A percentile compares a stretch with the other conserved stretches of the same genome.
Conservation (phyloP, 768 basidiomycete genomes). For the Trametes elegans region DNA sequence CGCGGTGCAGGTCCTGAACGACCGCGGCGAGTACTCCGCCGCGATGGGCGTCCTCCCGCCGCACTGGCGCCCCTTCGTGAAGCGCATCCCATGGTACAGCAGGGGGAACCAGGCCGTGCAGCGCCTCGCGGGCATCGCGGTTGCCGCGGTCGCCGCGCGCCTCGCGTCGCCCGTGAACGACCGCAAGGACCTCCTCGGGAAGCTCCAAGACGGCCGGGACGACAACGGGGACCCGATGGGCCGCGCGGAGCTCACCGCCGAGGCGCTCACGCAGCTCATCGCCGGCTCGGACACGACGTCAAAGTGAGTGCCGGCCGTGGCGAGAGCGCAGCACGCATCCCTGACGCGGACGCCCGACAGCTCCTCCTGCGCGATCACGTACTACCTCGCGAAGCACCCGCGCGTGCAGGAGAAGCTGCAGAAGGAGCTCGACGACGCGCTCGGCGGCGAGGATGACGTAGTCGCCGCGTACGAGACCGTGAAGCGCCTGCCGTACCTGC, state of each 20-base stretch:
- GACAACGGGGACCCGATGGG: conserved; percentile 81
- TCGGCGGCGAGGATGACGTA: conserved; percentile 58
- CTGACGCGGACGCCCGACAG: conserved; percentile 34
- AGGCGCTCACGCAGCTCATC: conserved; percentile 82
- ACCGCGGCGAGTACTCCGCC: conserved; percentile 84
- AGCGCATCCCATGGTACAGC: conserved; percentile 71
- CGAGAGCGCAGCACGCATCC: background rate
- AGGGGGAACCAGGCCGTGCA: conserved; percentile 65
- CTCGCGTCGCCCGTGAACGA: conserved; percentile 60
- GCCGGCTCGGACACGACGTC: conserved; percentile 93
- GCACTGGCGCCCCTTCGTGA: conserved; percentile 64
- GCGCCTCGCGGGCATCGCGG: conserved; percentile 74
- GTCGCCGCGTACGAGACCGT: conserved; percentile 65
- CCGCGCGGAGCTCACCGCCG: conserved; percentile 81
- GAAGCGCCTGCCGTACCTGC: conserved; percentile 74
- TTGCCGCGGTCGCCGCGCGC: conserved; percentile 63
- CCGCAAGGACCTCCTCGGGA: conserved; percentile 76
- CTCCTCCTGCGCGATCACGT: conserved; percentile 87
- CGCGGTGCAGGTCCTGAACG: conserved; percentile 83
- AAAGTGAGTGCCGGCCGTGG: no score
- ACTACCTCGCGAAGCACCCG: conserved; percentile 73
- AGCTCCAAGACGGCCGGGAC: conserved; percentile 77
- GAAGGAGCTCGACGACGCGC: conserved; percentile 63
- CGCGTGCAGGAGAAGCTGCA: conserved; percentile 68
- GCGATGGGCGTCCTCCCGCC: conserved; percentile 78